Evolutionary conservation across 2,329 filamentous ascomycete species (phyloP).

Genomic region (Aureobasidium sp.): DNA sequence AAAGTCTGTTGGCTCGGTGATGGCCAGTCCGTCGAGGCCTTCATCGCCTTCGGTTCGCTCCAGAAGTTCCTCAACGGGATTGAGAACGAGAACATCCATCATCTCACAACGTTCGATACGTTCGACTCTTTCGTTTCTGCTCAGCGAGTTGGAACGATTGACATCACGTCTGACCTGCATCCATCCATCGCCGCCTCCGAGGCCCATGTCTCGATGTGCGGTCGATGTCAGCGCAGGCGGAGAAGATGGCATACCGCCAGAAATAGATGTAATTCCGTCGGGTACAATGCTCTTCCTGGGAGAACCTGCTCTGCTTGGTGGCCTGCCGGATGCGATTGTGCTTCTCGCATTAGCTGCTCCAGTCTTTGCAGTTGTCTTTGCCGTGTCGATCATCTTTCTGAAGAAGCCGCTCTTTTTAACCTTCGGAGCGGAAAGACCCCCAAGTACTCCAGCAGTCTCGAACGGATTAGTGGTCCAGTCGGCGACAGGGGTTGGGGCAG

Average conservation of each 20-base stretch:
- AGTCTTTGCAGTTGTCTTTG: slow-evolving; percentile 64
- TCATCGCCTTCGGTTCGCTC: slow-evolving; percentile 85
- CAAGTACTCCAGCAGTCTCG: slow-evolving; percentile 60
- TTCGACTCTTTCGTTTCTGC: slow-evolving; percentile 77
- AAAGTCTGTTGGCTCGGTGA: slow-evolving; percentile 77
- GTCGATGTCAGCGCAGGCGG: slow-evolving; percentile 16
- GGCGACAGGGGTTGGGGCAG: slow-evolving; percentile 55
- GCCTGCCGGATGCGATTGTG: slow-evolving; percentile 54
- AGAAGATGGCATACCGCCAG: slow-evolving; percentile 35
- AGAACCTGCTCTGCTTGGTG: slow-evolving; percentile 29
- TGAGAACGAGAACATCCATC: slow-evolving; percentile 82
- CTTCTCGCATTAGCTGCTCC: slow-evolving; percentile 82
- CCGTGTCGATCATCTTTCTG: slow-evolving; percentile 88
- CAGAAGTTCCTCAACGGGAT: slow-evolving; percentile 81
- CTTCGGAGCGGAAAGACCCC: slow-evolving; percentile 67
- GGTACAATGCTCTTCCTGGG: slow-evolving; percentile 39
- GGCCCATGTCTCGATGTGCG: slow-evolving; percentile 61
- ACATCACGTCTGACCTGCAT: slow-evolving; percentile 95
- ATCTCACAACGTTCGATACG: slow-evolving; percentile 84
- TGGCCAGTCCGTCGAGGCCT: slow-evolving; percentile 70
- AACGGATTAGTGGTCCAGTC: slow-evolving; percentile 51
- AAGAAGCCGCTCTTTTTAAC: slow-evolving; percentile 75
- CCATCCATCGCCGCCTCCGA: slow-evolving; percentile 66
- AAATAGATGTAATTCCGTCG: slow-evolving; percentile 44
- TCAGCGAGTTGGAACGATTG: slow-evolving; percentile 88